Percentiles rank a stretch among this genome's conserved stretches.
phyloP scores from a whole-genome alignment of 2,329 filamentous ascomycete genomes.

The Phyllosticta citribraziliensis region DNA sequence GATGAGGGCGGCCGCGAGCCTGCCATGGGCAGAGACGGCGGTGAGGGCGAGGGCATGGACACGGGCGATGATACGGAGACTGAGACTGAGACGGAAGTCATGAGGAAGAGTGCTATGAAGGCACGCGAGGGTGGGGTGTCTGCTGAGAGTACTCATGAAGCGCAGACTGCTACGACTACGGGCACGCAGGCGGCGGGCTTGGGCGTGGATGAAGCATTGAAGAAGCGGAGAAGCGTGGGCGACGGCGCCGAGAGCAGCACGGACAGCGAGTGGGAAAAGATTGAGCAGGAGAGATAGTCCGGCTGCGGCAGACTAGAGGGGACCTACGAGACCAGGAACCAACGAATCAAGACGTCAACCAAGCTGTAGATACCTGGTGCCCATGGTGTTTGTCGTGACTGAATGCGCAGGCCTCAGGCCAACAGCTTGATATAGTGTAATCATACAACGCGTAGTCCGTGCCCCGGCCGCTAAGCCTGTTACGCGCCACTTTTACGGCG shows the following conservation, averaged over 20 bases:
- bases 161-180: conserved; percentile 15
- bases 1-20: conserved; percentile 13
- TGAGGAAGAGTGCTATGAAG: background rate
- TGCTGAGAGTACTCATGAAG: conserved; percentile 14
- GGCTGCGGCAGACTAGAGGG: background rate
- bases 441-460: background rate
- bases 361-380: background rate
- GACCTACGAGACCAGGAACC: background rate
- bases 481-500: background rate
- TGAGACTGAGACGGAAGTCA: conserved; percentile 25
- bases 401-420: background rate
- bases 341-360: background rate
- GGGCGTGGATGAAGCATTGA: conserved; percentile 26
- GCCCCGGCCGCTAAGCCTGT: background rate
- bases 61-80: conserved; percentile 39
- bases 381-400: background rate
- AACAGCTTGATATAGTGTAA: background rate
- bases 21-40: conserved; percentile 21
- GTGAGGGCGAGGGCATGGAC: conserved; percentile 30
- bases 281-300: conserved; percentile 44
- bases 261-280: conserved; percentile 96
- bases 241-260: conserved; percentile 58
- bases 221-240: conserved; percentile 36
- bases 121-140: conserved; percentile 7
- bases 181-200: conserved; percentile 22